Conservation (phyloP, 495 filamentous ascomycete species). For the Aspergillus baeticus region DNA sequence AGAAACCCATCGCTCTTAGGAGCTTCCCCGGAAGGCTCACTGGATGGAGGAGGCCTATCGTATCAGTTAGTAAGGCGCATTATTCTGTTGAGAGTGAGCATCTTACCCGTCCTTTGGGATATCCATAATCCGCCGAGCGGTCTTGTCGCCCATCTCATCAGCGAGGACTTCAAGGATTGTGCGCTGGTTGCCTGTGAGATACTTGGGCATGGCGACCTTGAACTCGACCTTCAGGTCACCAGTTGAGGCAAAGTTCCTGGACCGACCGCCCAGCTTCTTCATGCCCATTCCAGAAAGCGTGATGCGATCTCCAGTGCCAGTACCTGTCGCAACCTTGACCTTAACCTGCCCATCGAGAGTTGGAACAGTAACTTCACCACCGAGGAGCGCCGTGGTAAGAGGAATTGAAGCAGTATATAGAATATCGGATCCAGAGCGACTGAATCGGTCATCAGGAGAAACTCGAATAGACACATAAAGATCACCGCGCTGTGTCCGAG, state of each 20-base stretch:
- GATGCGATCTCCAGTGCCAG: slow-evolving; percentile 87
- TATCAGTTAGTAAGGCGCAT: neutral
- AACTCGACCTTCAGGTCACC: slow-evolving; percentile 93
- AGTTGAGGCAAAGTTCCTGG: slow-evolving; percentile 47
- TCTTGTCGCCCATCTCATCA: slow-evolving; percentile 89
- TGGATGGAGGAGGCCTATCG: slow-evolving; percentile 7
- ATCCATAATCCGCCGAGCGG: slow-evolving; percentile 89
- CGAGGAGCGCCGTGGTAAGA: slow-evolving; percentile 87
- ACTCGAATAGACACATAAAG: slow-evolving; percentile 85
- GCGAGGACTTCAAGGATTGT: slow-evolving; percentile 92
- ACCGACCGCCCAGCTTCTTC: slow-evolving; percentile 65
- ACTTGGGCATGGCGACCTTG: slow-evolving; percentile 93
- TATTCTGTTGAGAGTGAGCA: neutral
- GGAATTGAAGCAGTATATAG: slow-evolving; percentile 90
- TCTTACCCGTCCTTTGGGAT: slow-evolving; percentile 51
- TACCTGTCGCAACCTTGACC: slow-evolving; percentile 84
- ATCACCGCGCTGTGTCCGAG: slow-evolving; percentile 69
- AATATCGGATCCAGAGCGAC: slow-evolving; percentile 79
- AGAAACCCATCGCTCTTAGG: slow-evolving; percentile 79
- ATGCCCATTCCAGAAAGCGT: slow-evolving; percentile 87
- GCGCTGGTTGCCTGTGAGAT: slow-evolving; percentile 82
- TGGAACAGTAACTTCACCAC: slow-evolving; percentile 84
- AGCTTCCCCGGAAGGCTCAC: slow-evolving; percentile 26
- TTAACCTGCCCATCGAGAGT: slow-evolving; percentile 88
- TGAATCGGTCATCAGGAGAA: slow-evolving; percentile 80